These are phyloP conservation scores for Physcomitrellopsis africana DNA, from an alignment of 225 moss, liverwort and hornwort genomes.

Conservation along the genomic window DNA sequence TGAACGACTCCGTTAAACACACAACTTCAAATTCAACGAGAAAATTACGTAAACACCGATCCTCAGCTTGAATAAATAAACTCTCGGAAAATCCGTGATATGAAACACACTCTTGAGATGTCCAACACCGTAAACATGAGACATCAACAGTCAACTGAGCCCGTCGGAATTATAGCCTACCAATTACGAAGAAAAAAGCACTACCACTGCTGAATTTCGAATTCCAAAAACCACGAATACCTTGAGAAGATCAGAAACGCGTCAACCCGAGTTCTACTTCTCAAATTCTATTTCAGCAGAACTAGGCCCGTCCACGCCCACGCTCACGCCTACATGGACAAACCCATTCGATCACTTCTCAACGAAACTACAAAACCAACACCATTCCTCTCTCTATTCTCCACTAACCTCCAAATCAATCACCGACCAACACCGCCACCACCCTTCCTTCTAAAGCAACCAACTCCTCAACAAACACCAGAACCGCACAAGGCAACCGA, in stretches of 20 bases:
- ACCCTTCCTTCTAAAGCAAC: too few species aligned
- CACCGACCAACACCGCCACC: too few species aligned
- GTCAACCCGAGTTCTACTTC: not conserved
- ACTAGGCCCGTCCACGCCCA: not conserved
- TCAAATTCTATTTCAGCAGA: not conserved
- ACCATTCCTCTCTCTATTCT: not conserved
- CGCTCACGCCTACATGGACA: not conserved
- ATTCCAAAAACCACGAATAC: conserved; percentile 1
- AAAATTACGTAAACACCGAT: not conserved
- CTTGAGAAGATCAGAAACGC: not conserved
- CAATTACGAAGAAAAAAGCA: not conserved
- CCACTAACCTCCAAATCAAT: not conserved
- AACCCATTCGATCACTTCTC: not conserved
- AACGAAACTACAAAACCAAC: not conserved
- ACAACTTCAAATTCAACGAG: not conserved
- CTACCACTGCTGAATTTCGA: not conserved
- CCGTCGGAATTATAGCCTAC: not conserved
- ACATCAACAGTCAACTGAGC: not conserved
- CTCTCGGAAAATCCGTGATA: not conserved
- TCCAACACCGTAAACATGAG: not conserved
- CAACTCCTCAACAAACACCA: too few species aligned
- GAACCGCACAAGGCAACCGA: too few species aligned
- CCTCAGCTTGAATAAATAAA: not conserved
- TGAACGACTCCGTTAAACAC: not conserved
- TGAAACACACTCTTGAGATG: not conserved